These are phyloP conservation scores for Neopestalotiopsis sp. DNA, from an alignment of 2,329 filamentous ascomycete species.

Conservation along the genomic window DNA sequence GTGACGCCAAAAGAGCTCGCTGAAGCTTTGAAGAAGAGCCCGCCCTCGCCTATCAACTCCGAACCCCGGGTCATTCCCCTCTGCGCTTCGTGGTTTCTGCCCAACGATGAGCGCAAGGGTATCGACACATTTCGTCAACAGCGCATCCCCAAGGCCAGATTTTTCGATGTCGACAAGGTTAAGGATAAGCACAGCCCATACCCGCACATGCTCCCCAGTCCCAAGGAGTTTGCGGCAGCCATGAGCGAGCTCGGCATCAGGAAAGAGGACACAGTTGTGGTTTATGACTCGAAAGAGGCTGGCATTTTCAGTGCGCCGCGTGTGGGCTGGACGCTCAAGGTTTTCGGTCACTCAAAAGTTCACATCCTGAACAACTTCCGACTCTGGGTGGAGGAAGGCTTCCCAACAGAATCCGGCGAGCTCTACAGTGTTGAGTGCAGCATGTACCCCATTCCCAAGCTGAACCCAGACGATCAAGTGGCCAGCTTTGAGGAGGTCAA, in stretches of 20 bases:
- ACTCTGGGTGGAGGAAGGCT: conserved; percentile 85
- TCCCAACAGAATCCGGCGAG: conserved; percentile 81
- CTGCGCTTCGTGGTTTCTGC: conserved; percentile 95
- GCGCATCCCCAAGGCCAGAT: conserved; percentile 87
- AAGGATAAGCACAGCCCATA: conserved; percentile 89
- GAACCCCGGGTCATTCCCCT: conserved; percentile 85
- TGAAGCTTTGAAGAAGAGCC: conserved; percentile 82
- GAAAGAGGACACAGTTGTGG: conserved; percentile 86
- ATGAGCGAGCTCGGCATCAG: conserved; percentile 90
- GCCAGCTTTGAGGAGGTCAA: conserved; percentile 83
- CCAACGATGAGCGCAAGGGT: conserved; percentile 86
- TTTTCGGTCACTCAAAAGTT: conserved; percentile 88
- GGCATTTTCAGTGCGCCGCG: conserved; percentile 94
- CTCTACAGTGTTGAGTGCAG: conserved; percentile 71
- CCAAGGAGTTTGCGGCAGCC: conserved; percentile 81
- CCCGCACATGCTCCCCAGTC: conserved; percentile 92
- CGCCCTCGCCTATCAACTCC: conserved; percentile 78
- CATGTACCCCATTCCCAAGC: conserved; percentile 67
- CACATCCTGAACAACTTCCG: conserved; percentile 96
- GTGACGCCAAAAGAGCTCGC: conserved; percentile 84
- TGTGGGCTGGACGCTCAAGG: conserved; percentile 89
- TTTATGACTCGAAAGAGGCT: conserved; percentile 90
- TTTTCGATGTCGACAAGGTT: conserved; percentile 94
- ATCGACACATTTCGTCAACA: conserved; percentile 80
- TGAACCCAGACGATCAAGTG: conserved; percentile 65